phyloP scores from a whole-genome alignment of 1,284 basidiomycete species.

The Tilletiaria anomala region DNA sequence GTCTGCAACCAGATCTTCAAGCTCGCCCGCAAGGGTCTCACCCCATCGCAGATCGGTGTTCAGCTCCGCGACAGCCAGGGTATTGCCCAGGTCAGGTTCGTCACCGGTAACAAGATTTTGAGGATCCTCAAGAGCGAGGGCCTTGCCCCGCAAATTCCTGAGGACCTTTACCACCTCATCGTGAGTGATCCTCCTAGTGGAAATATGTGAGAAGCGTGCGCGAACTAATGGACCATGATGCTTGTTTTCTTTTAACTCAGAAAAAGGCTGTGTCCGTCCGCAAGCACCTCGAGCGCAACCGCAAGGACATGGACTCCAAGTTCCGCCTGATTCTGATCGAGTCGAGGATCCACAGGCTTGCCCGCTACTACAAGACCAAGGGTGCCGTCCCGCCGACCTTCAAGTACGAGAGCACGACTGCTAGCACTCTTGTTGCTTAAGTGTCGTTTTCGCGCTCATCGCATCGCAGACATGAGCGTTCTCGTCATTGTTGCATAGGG shows the following conservation, averaged over 20 bases:
- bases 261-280: constrained; percentile 99
- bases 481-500: no score
- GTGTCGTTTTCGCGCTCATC: no score
- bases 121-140: constrained; percentile 92
- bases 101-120: constrained; percentile 98
- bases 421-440: constrained; percentile 40
- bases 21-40: constrained; percentile 92
- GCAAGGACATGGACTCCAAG: constrained; percentile 84
- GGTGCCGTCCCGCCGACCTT: constrained; percentile 93
- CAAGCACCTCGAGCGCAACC: constrained; percentile 96
- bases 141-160: constrained; percentile 91
- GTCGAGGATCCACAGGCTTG: constrained; percentile 90
- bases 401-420: constrained; percentile 46
- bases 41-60: constrained; percentile 95
- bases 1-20: constrained; percentile 93
- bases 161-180: constrained; percentile 98
- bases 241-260: no score
- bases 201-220: no score
- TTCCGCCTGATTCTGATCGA: constrained; percentile 89
- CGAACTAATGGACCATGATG: no score
- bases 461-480: no score
- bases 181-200: no score
- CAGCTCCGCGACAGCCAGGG: constrained; percentile 95
- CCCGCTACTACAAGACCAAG: constrained; percentile 94
- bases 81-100: constrained; percentile 84